Conservation (phyloP, 2,329 filamentous ascomycete species). For the Ascosphaera aggregata region DNA sequence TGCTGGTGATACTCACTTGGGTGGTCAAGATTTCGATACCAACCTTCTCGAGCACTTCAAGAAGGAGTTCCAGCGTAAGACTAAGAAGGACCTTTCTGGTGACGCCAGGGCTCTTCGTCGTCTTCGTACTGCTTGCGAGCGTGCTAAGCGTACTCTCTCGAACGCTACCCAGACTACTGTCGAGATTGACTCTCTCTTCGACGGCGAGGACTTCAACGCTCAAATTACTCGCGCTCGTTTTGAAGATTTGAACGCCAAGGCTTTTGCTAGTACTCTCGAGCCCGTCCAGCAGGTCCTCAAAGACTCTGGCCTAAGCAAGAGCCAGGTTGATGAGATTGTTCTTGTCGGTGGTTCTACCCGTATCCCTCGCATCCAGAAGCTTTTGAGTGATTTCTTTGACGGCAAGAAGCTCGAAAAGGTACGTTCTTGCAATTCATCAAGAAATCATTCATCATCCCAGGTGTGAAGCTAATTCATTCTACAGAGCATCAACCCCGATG, state of each 20-base stretch:
- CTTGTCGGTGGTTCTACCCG: constrained; percentile 80
- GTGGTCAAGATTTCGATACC: constrained; percentile 67
- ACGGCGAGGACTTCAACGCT: constrained; percentile 74
- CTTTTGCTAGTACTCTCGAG: constrained; percentile 69
- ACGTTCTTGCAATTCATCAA: constrained; percentile 63
- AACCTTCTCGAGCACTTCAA: constrained; percentile 89
- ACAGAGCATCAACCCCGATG: constrained; percentile 79
- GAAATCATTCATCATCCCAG: constrained; percentile 60
- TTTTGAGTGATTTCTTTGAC: constrained; percentile 96
- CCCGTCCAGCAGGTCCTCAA: constrained; percentile 58
- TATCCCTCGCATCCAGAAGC: constrained; percentile 94
- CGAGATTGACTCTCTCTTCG: constrained; percentile 73
- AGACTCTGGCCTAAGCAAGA: constrained; percentile 77
- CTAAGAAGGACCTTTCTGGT: constrained; percentile 67
- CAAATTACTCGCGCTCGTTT: constrained; percentile 87
- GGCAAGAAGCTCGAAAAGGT: constrained; percentile 99
- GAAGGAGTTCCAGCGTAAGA: constrained; percentile 97
- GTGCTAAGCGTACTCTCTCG: constrained; percentile 76
- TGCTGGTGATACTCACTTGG: constrained; percentile 84
- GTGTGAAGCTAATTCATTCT: constrained; percentile 58
- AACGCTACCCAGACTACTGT: constrained; percentile 74
- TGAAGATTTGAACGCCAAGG: constrained; percentile 69
- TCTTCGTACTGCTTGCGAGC: constrained; percentile 75
- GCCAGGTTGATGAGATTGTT: constrained; percentile 78
- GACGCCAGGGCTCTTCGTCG: constrained; percentile 70